Evolutionary conservation across 108 stramenopile species (phyloP), one percentile per base, ranked within the genome.

Genomic region (Fragilaria crotonensis): DNA sequence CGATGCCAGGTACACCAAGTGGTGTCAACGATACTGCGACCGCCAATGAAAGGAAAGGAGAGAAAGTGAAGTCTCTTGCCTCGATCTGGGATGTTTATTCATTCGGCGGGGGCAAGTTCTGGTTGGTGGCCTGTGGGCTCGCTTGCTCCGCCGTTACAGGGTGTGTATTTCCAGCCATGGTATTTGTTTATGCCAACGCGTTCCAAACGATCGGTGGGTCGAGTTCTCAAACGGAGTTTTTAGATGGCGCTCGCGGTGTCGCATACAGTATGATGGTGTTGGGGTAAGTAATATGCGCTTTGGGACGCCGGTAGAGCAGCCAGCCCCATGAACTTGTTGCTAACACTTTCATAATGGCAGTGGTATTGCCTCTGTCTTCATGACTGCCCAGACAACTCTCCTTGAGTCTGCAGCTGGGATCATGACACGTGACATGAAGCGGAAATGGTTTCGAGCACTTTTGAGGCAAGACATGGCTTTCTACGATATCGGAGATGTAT

Each of bases 401-500:
- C n/a, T n/a, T n/a, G n/a, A n/a, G n/a, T n/a, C 47, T n/a, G 68
- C 68, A 1, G 60, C 68, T 2, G 27, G 25, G 1, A 54, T 56
- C 4, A 76, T 72, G 71, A 72, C 79, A 3, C 27, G 50, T 2
- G 61, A 51, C 7, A 21, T 76, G 23, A 72, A 80, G 41, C 52
- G 14, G 9, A 17, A 60, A 22, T 80, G 79, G 79, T 76, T 84
- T 50, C 51, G 52, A 9, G 73, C 83, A 2, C 56, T 84, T 11
- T 53, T 84, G n/a, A 51, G 73, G 21, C 72, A 79, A 48, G 83
- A n/a, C n/a, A n/a, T n/a, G n/a, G n/a, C n/a, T n/a, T n/a, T n/a
- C n/a, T n/a, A n/a, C n/a, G n/a, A n/a, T n/a, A 28, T 70, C 26
- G 48, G 48, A 17, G 78, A 84, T 57, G 64, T 78, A 17, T 51